These are phyloP conservation scores for Bolboschoenoplectus hybrid DNA, from an alignment of 202 grass and related monocot species.

Conservation along the genomic window DNA sequence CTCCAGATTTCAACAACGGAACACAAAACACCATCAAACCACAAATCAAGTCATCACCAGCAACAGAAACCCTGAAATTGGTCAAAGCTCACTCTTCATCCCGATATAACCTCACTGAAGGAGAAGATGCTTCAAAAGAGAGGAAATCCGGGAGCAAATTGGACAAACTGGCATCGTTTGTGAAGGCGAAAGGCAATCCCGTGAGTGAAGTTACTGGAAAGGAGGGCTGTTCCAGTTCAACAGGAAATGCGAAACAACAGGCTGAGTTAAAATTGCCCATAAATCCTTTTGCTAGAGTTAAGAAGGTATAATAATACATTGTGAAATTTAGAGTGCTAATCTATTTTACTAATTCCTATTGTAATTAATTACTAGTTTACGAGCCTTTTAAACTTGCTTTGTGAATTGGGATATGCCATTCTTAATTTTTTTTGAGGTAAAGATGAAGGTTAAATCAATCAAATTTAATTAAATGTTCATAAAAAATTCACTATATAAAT, in stretches of 20 bases:
- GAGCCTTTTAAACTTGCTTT: constrained; percentile 5
- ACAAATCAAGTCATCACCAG: constrained; percentile 3
- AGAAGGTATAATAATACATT: constrained; percentile 19
- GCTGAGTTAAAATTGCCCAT: constrained; percentile 30
- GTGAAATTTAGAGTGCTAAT: not conserved
- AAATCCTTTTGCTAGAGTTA: constrained; percentile 40
- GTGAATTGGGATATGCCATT: not conserved
- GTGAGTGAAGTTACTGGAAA: not conserved
- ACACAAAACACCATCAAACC: constrained; percentile 24
- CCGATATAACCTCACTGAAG: constrained; percentile 19
- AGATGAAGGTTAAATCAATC: too few species aligned
- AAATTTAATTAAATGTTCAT: too few species aligned
- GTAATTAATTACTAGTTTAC: constrained; percentile 30
- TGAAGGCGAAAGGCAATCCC: constrained; percentile 22
- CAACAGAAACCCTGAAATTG: constrained; percentile 26
- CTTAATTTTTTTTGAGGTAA: not conserved
- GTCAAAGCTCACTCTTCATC: constrained; percentile 24
- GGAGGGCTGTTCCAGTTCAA: constrained; percentile 14
- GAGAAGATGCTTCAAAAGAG: constrained; percentile 30
- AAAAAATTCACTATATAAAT: too few species aligned
- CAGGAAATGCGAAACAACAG: constrained; percentile 17
- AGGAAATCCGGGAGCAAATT: constrained; percentile 29
- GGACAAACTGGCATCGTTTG: constrained; percentile 36
- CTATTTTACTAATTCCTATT: not conserved
- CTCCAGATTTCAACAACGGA: constrained; percentile 18